Conservation (phyloP, 2,329 filamentous ascomycete species). For the Aureobasidium sp. region DNA sequence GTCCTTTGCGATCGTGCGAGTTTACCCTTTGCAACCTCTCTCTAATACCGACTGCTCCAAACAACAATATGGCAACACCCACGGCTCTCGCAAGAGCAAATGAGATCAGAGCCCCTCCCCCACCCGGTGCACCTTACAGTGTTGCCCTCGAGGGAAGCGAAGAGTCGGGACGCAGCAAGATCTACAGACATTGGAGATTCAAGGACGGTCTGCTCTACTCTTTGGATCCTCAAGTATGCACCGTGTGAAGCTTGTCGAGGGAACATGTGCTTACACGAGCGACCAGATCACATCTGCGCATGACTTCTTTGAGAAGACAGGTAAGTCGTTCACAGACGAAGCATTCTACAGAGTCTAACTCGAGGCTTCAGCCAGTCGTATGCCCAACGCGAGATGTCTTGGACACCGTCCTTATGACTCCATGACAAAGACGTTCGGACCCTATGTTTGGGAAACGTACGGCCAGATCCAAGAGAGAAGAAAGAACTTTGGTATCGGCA, state of each 20-base stretch:
- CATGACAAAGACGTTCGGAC: slow-evolving; percentile 61
- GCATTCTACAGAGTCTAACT: background rate
- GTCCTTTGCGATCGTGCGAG: background rate
- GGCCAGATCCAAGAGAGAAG: slow-evolving; percentile 67
- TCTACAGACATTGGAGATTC: slow-evolving; percentile 80
- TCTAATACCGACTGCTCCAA: background rate
- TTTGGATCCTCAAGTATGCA: slow-evolving; percentile 55
- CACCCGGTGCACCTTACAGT: slow-evolving; percentile 68
- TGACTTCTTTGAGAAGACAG: slow-evolving; percentile 66
- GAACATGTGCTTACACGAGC: slow-evolving; percentile 25
- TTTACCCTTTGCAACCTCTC: background rate
- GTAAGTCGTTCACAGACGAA: slow-evolving; percentile 23
- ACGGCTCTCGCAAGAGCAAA: slow-evolving; percentile 22
- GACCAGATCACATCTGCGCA: slow-evolving; percentile 56
- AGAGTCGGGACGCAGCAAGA: slow-evolving; percentile 58
- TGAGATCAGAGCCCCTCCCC: slow-evolving; percentile 54
- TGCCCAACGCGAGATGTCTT: slow-evolving; percentile 62
- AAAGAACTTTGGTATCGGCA: slow-evolving; percentile 74
- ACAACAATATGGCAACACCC: background rate
- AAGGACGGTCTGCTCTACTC: slow-evolving; percentile 63
- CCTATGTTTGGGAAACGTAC: slow-evolving; percentile 79
- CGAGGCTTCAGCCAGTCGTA: slow-evolving; percentile 39
- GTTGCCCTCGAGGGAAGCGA: slow-evolving; percentile 68
- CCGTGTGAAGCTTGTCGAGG: slow-evolving; percentile 65
- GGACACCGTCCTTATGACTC: slow-evolving; percentile 75